Evolutionary conservation across 495 filamentous ascomycete species (phyloP).

Genomic region (Acidiella bohemica): DNA sequence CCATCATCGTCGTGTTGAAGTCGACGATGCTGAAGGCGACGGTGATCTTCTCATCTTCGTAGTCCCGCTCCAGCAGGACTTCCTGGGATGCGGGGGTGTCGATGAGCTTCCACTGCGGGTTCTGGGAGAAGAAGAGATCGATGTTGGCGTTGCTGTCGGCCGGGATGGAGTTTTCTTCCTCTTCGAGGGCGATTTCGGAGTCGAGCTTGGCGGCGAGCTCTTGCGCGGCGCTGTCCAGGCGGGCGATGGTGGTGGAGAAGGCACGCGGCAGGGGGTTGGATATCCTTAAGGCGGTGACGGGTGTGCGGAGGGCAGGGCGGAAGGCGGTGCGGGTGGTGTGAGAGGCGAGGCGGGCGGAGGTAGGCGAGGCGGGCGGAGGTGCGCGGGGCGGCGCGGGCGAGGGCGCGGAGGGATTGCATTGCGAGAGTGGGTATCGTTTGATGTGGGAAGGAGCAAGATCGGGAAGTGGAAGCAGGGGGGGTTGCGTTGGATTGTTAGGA

Average conservation of each 20-base stretch:
- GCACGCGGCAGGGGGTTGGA: background rate
- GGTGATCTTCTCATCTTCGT: conserved; percentile 79
- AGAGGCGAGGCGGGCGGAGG: conserved; percentile 8
- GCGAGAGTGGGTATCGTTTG: conserved; percentile 4
- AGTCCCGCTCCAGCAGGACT: conserved; percentile 67
- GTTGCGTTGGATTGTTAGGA: too few relatives aligned
- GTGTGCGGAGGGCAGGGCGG: conserved; percentile 2
- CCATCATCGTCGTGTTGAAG: conserved; percentile 54
- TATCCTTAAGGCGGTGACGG: background rate
- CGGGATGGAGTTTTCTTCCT: conserved; percentile 33
- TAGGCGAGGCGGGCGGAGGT: conserved; percentile 10
- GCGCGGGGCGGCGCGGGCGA: conserved; percentile 15
- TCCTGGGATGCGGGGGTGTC: conserved; percentile 77
- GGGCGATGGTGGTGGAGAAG: conserved; percentile 12
- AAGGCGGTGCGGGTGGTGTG: conserved; percentile 3
- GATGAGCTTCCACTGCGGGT: conserved; percentile 53
- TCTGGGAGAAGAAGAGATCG: conserved; percentile 60
- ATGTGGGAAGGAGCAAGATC: too few relatives aligned
- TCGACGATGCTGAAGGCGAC: conserved; percentile 90
- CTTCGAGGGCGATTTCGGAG: conserved; percentile 59
- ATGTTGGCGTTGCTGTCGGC: conserved; percentile 47
- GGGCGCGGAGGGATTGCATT: conserved; percentile 16
- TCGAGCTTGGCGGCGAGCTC: conserved; percentile 65
- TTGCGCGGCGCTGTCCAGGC: conserved; percentile 40
- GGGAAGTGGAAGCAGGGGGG: too few relatives aligned